These are phyloP conservation scores for Yamadazyma dendronema DNA, from an alignment of 1,139 yeast genomes.

Conservation along the genomic window DNA sequence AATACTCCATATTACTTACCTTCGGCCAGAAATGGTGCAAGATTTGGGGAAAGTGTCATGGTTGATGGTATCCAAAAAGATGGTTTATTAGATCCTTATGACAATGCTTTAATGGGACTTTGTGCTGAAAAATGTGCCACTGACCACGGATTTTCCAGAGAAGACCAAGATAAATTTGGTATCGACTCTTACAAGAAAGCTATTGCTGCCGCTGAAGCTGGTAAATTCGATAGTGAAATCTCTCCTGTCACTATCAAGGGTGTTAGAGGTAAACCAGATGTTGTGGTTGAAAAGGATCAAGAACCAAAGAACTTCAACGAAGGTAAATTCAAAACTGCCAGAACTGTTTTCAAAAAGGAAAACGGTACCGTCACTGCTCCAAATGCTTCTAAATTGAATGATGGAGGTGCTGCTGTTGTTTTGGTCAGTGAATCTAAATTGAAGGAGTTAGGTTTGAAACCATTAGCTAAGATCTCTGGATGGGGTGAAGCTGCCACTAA, in stretches of 20 bases:
- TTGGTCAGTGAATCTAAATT: slow-evolving; percentile 81
- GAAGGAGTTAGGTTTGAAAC: slow-evolving; percentile 79
- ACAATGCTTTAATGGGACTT: slow-evolving; percentile 86
- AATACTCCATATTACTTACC: slow-evolving; percentile 94
- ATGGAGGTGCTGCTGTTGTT: slow-evolving; percentile 94
- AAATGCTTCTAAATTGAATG: slow-evolving; percentile 92
- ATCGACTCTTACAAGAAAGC: slow-evolving; percentile 73
- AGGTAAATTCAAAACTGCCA: slow-evolving; percentile 70
- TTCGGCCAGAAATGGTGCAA: slow-evolving; percentile 79
- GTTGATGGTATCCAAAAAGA: slow-evolving; percentile 90
- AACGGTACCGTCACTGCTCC: slow-evolving; percentile 97
- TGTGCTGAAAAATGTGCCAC: slow-evolving; percentile 95
- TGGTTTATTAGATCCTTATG: slow-evolving; percentile 89
- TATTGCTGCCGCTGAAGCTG: slow-evolving; percentile 70
- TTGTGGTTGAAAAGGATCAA: slow-evolving; percentile 67
- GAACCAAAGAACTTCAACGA: slow-evolving; percentile 74
- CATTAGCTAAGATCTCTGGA: slow-evolving; percentile 82
- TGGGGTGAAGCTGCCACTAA: slow-evolving; percentile 99
- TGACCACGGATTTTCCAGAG: slow-evolving; percentile 62
- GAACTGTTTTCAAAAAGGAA: slow-evolving; percentile 92
- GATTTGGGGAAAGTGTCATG: slow-evolving; percentile 76
- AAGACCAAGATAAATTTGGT: slow-evolving; percentile 72
- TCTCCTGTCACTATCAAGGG: slow-evolving; percentile 88
- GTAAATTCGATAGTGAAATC: slow-evolving; percentile 79
- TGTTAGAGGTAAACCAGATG: slow-evolving; percentile 88